phyloP scores from a whole-genome alignment of 768 basidiomycete genomes.

The Sporobolomyces roseus region DNA sequence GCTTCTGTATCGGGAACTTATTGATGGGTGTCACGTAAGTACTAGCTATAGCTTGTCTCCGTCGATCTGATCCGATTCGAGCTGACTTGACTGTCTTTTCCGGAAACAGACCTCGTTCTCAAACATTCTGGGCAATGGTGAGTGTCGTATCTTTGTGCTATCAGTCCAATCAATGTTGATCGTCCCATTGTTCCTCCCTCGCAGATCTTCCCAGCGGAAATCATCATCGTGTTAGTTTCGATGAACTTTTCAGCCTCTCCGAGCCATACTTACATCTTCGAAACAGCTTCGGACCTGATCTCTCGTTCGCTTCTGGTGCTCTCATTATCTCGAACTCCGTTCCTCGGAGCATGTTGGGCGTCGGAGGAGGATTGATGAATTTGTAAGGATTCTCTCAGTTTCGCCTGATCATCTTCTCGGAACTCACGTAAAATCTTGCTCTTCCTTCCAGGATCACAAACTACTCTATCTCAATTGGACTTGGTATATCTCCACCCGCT shows the following conservation, averaged over 20 bases:
- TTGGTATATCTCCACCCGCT: conserved; percentile 17
- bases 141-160: background rate
- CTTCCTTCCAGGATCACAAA: conserved; percentile 7
- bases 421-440: too few relatives aligned
- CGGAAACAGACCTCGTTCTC: conserved; percentile 1
- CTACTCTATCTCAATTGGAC: conserved; percentile 37
- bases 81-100: background rate
- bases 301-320: conserved; percentile 14
- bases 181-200: background rate
- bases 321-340: conserved; percentile 27
- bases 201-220: conserved; percentile 15
- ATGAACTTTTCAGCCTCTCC: too few relatives aligned
- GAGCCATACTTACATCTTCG: too few relatives aligned
- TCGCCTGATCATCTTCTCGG: background rate
- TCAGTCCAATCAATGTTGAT: background rate
- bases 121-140: conserved; percentile 22
- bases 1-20: conserved; percentile 25
- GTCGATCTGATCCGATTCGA: background rate
- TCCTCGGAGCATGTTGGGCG: conserved; percentile 5
- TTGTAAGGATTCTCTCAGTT: background rate
- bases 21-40: conserved; percentile 17
- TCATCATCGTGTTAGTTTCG: conserved; percentile 10
- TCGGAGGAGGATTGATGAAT: conserved; percentile 11
- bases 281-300: conserved; percentile 6
- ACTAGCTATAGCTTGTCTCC: background rate